A percentile compares a stretch with the other conserved stretches of the same genome.
Evolutionary conservation across 1,284 basidiomycete species (phyloP).

Genomic region (Microbotryum saponariae): DNA sequence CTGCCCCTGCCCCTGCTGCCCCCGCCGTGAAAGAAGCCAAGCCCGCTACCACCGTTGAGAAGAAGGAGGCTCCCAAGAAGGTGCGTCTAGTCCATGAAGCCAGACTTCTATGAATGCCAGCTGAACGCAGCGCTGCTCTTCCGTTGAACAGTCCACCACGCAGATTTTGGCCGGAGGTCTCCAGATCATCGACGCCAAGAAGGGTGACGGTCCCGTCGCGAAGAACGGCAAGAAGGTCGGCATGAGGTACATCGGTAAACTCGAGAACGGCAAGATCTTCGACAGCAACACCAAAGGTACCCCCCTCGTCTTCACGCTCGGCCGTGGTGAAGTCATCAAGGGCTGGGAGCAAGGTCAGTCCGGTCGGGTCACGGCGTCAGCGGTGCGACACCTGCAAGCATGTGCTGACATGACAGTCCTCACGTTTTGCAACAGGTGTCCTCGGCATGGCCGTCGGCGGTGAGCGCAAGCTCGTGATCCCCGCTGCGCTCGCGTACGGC

Average conservation of each 20-base stretch:
- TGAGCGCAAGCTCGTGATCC: constrained; percentile 74
- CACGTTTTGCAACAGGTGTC: constrained; percentile 54
- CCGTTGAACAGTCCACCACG: constrained; percentile 29
- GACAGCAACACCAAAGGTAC: constrained; percentile 77
- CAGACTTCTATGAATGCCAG: too few species aligned
- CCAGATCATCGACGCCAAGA: constrained; percentile 66
- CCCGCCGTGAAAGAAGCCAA: constrained; percentile 43
- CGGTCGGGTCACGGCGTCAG: too few species aligned
- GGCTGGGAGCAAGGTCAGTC: constrained; percentile 58
- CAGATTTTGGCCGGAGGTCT: constrained; percentile 63
- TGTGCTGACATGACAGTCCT: too few species aligned
- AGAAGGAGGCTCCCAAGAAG: constrained; percentile 25
- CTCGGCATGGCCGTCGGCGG: constrained; percentile 86
- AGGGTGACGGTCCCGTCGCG: constrained; percentile 70
- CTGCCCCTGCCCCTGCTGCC: constrained; percentile 47
- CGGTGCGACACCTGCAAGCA: too few species aligned
- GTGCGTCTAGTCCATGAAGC: background rate
- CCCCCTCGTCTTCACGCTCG: constrained; percentile 72
- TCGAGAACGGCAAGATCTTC: constrained; percentile 71
- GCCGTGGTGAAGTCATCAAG: constrained; percentile 84
- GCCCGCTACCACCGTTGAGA: constrained; percentile 34
- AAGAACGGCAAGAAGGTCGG: constrained; percentile 75
- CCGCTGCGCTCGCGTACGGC: constrained; percentile 49
- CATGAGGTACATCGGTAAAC: constrained; percentile 87
- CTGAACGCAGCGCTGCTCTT: too few species aligned